Evolutionary conservation across 2,329 filamentous ascomycete species (phyloP).

Genomic region (Periglandula ipomoeae): DNA sequence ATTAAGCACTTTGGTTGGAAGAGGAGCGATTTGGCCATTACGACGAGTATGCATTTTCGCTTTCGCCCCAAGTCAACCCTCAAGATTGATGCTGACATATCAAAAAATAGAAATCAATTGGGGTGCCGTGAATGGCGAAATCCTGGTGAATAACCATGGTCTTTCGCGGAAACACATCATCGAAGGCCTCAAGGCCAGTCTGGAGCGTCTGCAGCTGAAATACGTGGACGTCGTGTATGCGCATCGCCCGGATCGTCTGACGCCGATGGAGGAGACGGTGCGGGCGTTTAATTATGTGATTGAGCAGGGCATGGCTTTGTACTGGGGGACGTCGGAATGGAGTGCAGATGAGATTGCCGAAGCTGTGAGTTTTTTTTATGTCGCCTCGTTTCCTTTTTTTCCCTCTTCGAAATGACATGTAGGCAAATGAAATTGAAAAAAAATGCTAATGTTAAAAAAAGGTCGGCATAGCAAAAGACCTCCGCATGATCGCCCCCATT

Average conservation of each 20-base stretch:
- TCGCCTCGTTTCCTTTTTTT: no score
- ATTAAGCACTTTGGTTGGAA: conserved; percentile 53
- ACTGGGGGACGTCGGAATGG: conserved; percentile 65
- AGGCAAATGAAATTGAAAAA: no score
- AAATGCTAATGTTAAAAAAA: no score
- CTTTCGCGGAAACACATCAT: conserved; percentile 62
- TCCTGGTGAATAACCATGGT: conserved; percentile 56
- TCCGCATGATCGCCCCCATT: conserved; percentile 52
- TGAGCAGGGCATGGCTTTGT: conserved; percentile 56
- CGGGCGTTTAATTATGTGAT: conserved; percentile 64
- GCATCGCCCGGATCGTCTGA: conserved; percentile 57
- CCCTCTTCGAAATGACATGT: no score
- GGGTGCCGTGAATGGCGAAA: conserved; percentile 50
- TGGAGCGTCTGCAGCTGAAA: conserved; percentile 46
- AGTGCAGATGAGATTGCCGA: conserved; percentile 55
- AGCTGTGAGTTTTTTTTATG: conserved; percentile 50
- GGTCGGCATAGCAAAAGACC: conserved; percentile 51
- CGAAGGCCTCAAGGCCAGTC: conserved; percentile 52
- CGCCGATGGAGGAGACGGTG: conserved; percentile 62
- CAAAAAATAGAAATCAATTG: no score
- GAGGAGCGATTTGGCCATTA: conserved; percentile 50
- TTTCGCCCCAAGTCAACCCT: no score
- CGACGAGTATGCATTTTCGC: conserved; percentile 48
- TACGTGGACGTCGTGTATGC: conserved; percentile 63
- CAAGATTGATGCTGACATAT: no score